A percentile compares a stretch with the other conserved stretches of the same genome.
Conservation (phyloP, 139 green algal genomes). For the Closterium sp. region DNA sequence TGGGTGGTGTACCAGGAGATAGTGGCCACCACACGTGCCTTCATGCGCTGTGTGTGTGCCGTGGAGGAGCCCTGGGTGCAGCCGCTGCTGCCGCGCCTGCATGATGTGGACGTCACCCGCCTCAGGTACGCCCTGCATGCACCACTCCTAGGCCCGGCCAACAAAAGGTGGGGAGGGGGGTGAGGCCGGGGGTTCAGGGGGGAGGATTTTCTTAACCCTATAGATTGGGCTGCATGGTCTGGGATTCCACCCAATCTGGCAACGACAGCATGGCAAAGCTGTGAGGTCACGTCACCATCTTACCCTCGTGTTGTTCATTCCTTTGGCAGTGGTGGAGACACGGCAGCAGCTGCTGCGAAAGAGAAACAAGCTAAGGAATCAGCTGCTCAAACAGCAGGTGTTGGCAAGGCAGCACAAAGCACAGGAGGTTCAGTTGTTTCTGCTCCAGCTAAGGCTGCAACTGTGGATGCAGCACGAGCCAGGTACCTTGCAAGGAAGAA, state of each 20-base stretch:
- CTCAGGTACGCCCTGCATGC: constrained; percentile 14
- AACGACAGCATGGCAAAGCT: not conserved
- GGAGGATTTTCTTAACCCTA: too few relatives aligned
- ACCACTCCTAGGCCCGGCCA: not conserved
- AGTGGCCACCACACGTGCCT: constrained; percentile 71
- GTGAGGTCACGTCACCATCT: not conserved
- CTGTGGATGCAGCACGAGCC: not conserved
- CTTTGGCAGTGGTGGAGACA: not conserved
- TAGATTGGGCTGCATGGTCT: too few relatives aligned
- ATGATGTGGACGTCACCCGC: constrained; percentile 65
- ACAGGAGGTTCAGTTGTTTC: not conserved
- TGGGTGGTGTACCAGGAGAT: constrained; percentile 94
- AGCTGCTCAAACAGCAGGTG: too few relatives aligned
- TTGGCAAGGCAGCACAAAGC: not conserved
- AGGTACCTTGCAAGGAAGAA: constrained; percentile 3
- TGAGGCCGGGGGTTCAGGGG: too few relatives aligned
- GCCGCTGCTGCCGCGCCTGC: constrained; percentile 67
- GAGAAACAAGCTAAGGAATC: not conserved
- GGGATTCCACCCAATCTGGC: too few relatives aligned
- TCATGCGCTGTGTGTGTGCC: constrained; percentile 77
- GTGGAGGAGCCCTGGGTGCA: constrained; percentile 73
- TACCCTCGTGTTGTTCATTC: not conserved
- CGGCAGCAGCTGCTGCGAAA: not conserved
- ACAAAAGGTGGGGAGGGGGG: too few relatives aligned
- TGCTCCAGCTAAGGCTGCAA: not conserved